Percentiles rank a stretch among this genome's conserved stretches.
Evolutionary conservation across 345 rosid genomes (phyloP).

Genomic region (Salix exigua): DNA sequence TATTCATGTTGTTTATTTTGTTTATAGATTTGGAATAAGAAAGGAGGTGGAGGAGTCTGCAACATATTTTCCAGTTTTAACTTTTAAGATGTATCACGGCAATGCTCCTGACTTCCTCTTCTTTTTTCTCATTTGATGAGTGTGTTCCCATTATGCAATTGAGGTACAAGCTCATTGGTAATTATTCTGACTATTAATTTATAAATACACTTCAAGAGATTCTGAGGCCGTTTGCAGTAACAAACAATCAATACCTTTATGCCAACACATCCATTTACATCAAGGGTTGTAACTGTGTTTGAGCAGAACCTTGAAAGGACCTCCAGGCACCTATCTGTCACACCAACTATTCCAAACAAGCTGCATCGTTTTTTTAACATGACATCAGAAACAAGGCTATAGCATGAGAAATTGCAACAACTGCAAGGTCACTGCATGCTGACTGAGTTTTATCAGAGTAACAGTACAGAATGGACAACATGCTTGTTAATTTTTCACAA

Average conservation of each 20-base stretch:
- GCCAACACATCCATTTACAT: conserved; percentile 86
- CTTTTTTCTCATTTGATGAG: too few species aligned
- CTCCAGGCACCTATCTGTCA: conserved; percentile 76
- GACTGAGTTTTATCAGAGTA: neutral
- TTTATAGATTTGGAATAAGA: too few species aligned
- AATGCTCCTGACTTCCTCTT: too few species aligned
- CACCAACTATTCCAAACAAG: conserved; percentile 92
- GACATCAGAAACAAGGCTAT: conserved; percentile 13
- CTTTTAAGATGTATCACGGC: neutral
- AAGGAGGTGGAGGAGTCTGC: too few species aligned
- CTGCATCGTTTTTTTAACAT: conserved; percentile 40
- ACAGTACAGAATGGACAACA: neutral
- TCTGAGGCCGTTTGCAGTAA: neutral
- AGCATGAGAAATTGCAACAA: neutral
- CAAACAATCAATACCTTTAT: conserved; percentile 54
- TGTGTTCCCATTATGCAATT: neutral
- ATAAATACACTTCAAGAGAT: neutral
- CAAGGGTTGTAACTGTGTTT: conserved; percentile 66
- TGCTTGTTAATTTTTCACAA: neutral
- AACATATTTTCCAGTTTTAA: neutral
- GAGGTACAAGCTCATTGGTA: neutral
- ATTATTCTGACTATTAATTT: neutral
- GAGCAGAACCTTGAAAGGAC: conserved; percentile 68
- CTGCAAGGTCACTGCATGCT: neutral
- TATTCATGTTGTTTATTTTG: too few species aligned